Evolutionary conservation across 495 filamentous ascomycete species (phyloP), one percentile per base, ranked within the genome.

Genomic region (Penicilliopsis zonata): DNA sequence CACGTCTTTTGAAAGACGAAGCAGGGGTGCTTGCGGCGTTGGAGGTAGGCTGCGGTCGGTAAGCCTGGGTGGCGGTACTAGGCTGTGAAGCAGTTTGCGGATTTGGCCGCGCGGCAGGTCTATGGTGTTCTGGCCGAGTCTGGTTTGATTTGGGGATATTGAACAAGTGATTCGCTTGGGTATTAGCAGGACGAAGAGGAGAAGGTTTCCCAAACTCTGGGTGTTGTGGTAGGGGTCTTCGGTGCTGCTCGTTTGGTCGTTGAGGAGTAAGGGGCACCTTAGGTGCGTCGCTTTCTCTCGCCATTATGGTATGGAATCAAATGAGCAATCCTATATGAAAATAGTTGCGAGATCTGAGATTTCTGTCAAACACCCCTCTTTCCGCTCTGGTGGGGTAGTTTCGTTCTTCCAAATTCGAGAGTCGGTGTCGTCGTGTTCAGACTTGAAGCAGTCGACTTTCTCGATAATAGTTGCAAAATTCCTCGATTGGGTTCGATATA

Each of bases 201-300:
- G 61, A 76, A 2, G 73, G 54, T 39, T 70, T 70, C 17, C 74
- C 74, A 40, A 78, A 78, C 43, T 78, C 67, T 22, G 70, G 67
- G 23, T 67, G 49, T 3, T 55, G 44, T 13, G 44, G 33, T 18
- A 46, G 23, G 6, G 48, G 28, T 14, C 49, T 29, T 16, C 40
- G 46, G 14, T 43, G 29, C n/a, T 54, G 44, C 18, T 52, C 46
- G 16, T 51, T 46, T 16, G 50, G 47, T 18, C 43, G 52, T 19
- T 41, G 40, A 22, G 57, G 56, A 16, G 54, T 59, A 20, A 47
- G 36, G n/a, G 49, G 42, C 20, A 55, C 52, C 15, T 31, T 35
- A 9, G 61, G 58, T 13, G 56, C 53, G 29, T 43, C 53, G 36
- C 56, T 60, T 57, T 65, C 61, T 42, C 49, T 50, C 3, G 59